These are phyloP conservation scores for Lactifluus echinatus DNA, from an alignment of 768 basidiomycete species.

Conservation along the genomic window DNA sequence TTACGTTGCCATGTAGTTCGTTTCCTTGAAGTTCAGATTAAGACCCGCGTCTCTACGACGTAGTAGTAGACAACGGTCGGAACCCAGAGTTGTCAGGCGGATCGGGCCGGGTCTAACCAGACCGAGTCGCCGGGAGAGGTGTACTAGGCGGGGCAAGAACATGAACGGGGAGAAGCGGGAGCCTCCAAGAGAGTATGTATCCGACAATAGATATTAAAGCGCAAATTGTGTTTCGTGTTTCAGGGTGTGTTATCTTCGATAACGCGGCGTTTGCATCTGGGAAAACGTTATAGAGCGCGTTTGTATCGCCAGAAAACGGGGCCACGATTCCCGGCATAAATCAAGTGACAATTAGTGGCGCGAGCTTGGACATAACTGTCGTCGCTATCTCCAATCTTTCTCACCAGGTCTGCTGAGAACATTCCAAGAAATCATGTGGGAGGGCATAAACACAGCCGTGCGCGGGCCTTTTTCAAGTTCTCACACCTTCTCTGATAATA, in stretches of 20 bases:
- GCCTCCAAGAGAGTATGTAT: not conserved
- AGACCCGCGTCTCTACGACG: conserved; percentile 28
- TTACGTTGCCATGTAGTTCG: conserved; percentile 42
- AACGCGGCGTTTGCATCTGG: not conserved
- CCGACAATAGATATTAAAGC: not conserved
- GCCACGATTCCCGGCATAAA: not conserved
- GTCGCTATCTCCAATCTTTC: not conserved
- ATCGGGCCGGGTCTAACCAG: not conserved
- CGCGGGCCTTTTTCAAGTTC: not conserved
- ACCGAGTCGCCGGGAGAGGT: not conserved
- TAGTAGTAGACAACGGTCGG: not conserved
- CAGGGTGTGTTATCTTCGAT: not conserved
- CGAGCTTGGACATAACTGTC: not conserved
- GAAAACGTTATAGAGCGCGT: not conserved
- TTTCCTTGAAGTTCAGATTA: conserved; percentile 44
- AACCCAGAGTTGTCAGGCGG: not conserved
- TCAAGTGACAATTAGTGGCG: conserved; percentile 14
- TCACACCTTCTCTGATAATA: conserved; percentile 1
- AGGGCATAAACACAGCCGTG: not conserved
- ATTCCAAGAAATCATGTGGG: conserved; percentile 12
- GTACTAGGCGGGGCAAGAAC: no score
- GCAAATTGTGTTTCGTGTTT: not conserved
- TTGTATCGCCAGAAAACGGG: conserved; percentile 1
- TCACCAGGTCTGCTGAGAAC: not conserved
- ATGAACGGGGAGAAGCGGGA: not conserved